Evolutionary conservation across 306 rosid genomes (phyloP), one percentile per base, ranked within the genome.

Genomic region (Pterocarpus macrocarpus): DNA sequence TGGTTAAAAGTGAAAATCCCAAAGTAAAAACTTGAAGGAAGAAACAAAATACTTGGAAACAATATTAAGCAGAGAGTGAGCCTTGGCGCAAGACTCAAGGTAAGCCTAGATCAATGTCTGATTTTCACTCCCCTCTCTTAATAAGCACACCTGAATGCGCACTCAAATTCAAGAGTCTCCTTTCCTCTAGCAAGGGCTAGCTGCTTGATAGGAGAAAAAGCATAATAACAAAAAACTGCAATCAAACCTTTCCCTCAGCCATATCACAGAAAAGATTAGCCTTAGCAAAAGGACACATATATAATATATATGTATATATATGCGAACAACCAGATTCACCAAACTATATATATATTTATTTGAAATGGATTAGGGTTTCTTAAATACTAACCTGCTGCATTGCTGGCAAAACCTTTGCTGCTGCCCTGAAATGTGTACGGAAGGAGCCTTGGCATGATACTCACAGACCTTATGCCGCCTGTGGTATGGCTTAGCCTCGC

Each of bases 401-500:
- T 95, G 99, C 85, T 95, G 99, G 83, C 99, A 95, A 86, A 95
- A 95, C 50, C 99, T 89, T 78, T 93, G 93, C 5, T 69, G 89
- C 52, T 52, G 47, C n/a, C 90, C 98, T 32, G 76, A 80, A 45
- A 93, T 67, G 38, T 41, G 55, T 82, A 90, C 97, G 64, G 41
- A 47, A 56, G 83, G 68, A 79, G 87, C 91, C 73, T 91, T 95
- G 66, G 97, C 87, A 82, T 95, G 98, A 55, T 66, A 59, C 82
- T 87, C 94, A 44, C 99, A 95, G 28, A 93, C 97, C 92, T 93
- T 93, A 72, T 95, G 99, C 10, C 98, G 87, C 7, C 92, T 81
- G 58, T 93, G 88, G 80, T 95, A 95, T 64, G 38, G 88, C 80
- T 90, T 95, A 0, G 89, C 91, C 17, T 59, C 81, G 2, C 80